phyloP scores from a whole-genome alignment of 179 eudicot species.

The Silene noctiflora region DNA sequence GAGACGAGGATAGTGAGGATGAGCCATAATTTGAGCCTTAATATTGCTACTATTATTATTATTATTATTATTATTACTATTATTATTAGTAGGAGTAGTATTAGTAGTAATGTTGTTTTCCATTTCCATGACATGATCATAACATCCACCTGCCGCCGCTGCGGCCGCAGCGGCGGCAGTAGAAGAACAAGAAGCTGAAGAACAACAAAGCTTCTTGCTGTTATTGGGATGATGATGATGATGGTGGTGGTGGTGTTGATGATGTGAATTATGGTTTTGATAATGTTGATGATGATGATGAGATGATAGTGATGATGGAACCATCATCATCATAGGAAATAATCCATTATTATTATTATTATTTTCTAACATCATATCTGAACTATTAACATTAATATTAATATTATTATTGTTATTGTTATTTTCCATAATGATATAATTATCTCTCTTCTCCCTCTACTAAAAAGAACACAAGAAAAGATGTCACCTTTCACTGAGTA shows the following conservation, averaged over 20 bases:
- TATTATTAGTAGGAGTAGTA: constrained; percentile 18
- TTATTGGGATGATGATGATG: constrained; percentile 22
- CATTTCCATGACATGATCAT: constrained; percentile 43
- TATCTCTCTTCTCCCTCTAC: background rate
- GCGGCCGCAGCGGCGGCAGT: constrained; percentile 16
- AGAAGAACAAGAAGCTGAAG: constrained; percentile 19
- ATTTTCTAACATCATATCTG: constrained; percentile 36
- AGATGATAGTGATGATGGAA: constrained; percentile 30
- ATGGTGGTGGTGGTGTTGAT: constrained; percentile 2
- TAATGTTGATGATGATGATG: constrained; percentile 16
- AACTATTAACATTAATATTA: background rate
- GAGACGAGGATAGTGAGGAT: constrained; percentile 89
- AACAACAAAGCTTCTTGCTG: constrained; percentile 25
- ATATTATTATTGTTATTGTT: constrained; percentile 8
- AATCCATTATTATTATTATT: constrained; percentile 28
- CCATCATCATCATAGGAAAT: constrained; percentile 43
- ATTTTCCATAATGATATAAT: constrained; percentile 13
- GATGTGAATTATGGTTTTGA: constrained; percentile 12
- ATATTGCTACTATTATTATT: constrained; percentile 23
- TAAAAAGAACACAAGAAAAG: background rate
- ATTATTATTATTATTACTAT: constrained; percentile 6
- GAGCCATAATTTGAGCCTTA: constrained; percentile 90
- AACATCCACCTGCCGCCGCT: constrained; percentile 26
- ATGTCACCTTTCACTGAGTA: constrained; percentile 4
- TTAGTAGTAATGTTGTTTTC: background rate